Evolutionary conservation across 1,284 basidiomycete species (phyloP), one percentile per base, ranked within the genome.

Genomic region (Vanrija humicola): DNA sequence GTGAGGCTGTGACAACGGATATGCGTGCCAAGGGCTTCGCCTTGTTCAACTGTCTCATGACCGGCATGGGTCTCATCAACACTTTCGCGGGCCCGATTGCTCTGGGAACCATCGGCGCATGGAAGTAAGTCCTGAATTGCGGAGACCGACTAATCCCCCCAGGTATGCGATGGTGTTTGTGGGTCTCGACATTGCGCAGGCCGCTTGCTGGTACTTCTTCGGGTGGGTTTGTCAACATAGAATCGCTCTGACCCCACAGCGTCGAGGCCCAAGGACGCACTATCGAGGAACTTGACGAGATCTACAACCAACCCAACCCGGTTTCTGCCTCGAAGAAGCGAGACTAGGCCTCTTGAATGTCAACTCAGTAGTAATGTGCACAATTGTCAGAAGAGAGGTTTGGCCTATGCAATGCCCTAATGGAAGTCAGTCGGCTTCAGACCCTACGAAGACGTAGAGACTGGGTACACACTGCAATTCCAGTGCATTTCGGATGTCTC

Each of bases 1-100:
- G 91, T 12, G 93, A 97, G 79, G 94, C 93, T 0, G 82, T 94
- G 40, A 79, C 89, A 16, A 94, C 90, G 0, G 84, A 88, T 69
- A 94, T 95, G 90, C 96, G 93, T 89, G 83, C 83, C 9, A 84
- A 84, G 68, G 83, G 83, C 56, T 82, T 84, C 79, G 73, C 73
- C 25, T 62, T 70, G 43, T 71, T 72, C 19, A 67, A 66, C 39
- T 62, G 83, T 45, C 77, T 80, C 16, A 80, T 82, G 50, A 79
- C 74, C 53, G 77, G 77, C 46, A 78, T 80, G 23, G 79, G 78
- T 5, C 81, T 82, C 62, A 80, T 82, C 55, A 82, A 82, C 63
- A 54, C 66, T 49, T 73, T 71, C 61, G 69, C 67, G 16, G 64
- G 68, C 26, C 68, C 66, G n/a, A 64, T 83, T 56, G 81, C 78